Conservation (phyloP, 1,284 basidiomycete species). For the Ceratorhiza oryzae-sativae region DNA sequence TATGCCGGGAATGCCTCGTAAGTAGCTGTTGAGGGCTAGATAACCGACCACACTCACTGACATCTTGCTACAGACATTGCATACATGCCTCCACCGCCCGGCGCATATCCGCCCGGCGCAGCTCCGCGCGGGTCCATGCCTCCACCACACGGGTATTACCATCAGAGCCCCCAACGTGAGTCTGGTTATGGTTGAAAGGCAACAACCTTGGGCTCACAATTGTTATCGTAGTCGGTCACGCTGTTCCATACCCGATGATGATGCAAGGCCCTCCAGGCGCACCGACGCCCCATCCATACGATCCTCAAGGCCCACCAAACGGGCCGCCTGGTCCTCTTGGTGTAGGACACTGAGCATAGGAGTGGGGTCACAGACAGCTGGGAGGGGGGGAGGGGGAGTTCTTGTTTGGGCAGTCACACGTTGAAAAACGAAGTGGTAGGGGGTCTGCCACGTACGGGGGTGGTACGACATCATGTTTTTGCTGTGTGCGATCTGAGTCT, state of each 20-base stretch:
- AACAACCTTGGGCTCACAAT: slow-evolving; percentile 45
- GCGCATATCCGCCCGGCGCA: slow-evolving; percentile 72
- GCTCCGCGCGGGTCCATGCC: slow-evolving; percentile 78
- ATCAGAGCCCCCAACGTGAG: slow-evolving; percentile 84
- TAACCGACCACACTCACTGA: not conserved
- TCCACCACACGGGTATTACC: slow-evolving; percentile 80
- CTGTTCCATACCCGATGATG: slow-evolving; percentile 85
- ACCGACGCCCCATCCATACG: slow-evolving; percentile 70
- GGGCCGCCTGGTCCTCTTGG: slow-evolving; percentile 77
- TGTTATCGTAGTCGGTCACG: slow-evolving; percentile 73
- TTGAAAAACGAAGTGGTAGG: not conserved
- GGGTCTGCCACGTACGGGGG: slow-evolving; percentile 33
- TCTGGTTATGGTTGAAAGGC: slow-evolving; percentile 41
- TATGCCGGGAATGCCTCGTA: slow-evolving; percentile 85
- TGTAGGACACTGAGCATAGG: slow-evolving; percentile 55
- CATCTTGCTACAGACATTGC: slow-evolving; percentile 62
- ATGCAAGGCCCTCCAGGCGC: slow-evolving; percentile 58
- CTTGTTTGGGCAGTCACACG: not conserved
- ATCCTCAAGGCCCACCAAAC: slow-evolving; percentile 52
- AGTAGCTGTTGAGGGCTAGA: slow-evolving; percentile 48
- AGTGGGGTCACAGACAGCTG: not conserved
- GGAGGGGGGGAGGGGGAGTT: not conserved
- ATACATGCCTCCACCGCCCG: slow-evolving; percentile 68
- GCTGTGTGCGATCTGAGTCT: slow-evolving; percentile 17
- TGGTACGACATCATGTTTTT: slow-evolving; percentile 39